Percentiles rank a stretch among this genome's conserved stretches.
phyloP scores from a whole-genome alignment of 2,329 filamentous ascomycete genomes.

The Aspergillus amoenus region DNA sequence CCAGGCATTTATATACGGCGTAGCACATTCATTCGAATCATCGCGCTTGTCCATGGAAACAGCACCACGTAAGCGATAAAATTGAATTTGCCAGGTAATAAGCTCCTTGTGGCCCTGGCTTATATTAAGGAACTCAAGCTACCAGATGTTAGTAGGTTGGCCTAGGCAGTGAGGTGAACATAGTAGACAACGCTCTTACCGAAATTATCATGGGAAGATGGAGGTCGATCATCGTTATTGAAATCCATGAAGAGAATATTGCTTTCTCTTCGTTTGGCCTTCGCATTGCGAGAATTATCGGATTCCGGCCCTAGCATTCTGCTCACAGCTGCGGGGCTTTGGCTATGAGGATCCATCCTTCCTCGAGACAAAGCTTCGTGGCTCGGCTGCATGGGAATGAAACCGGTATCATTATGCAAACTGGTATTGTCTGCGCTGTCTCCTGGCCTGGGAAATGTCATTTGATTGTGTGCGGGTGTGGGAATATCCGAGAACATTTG shows the following conservation, averaged over 20 bases:
- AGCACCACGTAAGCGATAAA: slow-evolving; percentile 12
- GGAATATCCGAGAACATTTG: slow-evolving; percentile 68
- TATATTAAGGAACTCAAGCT: neutral
- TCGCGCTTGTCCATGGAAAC: slow-evolving; percentile 19
- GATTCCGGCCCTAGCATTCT: slow-evolving; percentile 41
- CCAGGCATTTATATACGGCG: slow-evolving; percentile 28
- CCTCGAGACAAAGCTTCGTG: slow-evolving; percentile 43
- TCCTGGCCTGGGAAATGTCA: slow-evolving; percentile 44
- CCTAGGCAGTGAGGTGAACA: neutral
- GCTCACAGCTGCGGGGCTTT: slow-evolving; percentile 33
- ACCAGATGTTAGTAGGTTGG: neutral
- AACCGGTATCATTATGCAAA: slow-evolving; percentile 49
- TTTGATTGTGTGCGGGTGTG: slow-evolving; percentile 62
- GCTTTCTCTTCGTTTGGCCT: slow-evolving; percentile 50
- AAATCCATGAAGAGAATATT: slow-evolving; percentile 48
- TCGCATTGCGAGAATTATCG: slow-evolving; percentile 37
- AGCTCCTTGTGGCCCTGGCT: neutral
- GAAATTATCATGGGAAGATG: slow-evolving; percentile 23
- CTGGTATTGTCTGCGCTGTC: slow-evolving; percentile 25
- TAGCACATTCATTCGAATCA: slow-evolving; percentile 32
- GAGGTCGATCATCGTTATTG: slow-evolving; percentile 28
- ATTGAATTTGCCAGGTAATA: neutral
- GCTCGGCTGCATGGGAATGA: slow-evolving; percentile 51
- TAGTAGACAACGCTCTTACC: slow-evolving; percentile 15
- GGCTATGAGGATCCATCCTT: slow-evolving; percentile 28